Evolutionary conservation across 352 stramenopile genomes (phyloP).

Genomic region (Pythium brassicae): DNA sequence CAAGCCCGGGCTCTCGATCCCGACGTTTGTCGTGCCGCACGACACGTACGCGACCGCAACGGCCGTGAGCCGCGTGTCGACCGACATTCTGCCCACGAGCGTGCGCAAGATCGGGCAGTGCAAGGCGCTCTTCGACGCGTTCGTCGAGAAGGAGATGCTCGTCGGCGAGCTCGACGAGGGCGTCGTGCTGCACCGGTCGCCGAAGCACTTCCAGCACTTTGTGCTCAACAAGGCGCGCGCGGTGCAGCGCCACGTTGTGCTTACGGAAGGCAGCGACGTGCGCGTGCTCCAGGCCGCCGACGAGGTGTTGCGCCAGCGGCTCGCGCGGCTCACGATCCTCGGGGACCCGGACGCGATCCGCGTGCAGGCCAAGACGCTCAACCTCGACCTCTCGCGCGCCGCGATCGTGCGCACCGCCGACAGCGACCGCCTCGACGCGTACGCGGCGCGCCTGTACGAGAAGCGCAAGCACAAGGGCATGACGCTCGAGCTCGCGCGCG

Average conservation of each 20-base stretch:
- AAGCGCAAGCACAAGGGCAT: constrained; percentile 86
- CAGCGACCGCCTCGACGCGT: constrained; percentile 46
- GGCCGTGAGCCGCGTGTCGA: constrained; percentile 52
- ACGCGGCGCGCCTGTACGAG: constrained; percentile 57
- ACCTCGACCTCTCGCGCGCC: constrained; percentile 52
- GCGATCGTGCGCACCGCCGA: constrained; percentile 58
- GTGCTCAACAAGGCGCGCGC: constrained; percentile 72
- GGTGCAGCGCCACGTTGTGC: constrained; percentile 75
- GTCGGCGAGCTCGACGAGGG: constrained; percentile 63
- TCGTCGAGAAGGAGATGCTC: constrained; percentile 59
- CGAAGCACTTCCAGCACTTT: constrained; percentile 86
- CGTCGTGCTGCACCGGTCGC: constrained; percentile 56
- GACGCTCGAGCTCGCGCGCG: constrained; percentile 43
- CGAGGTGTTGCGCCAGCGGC: constrained; percentile 55
- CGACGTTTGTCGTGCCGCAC: constrained; percentile 61
- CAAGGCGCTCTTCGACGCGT: constrained; percentile 57
- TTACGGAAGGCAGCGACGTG: constrained; percentile 81
- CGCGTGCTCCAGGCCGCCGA: constrained; percentile 76
- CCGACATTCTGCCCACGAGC: constrained; percentile 67
- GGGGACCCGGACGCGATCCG: constrained; percentile 69
- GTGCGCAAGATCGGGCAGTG: constrained; percentile 66
- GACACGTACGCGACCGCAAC: constrained; percentile 65
- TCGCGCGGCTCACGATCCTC: constrained; percentile 77
- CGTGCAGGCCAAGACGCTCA: constrained; percentile 59
- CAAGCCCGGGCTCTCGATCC: constrained; percentile 63